Conservation (phyloP, 106 monocot genomes). For the Dactylorhiza incarnata region DNA sequence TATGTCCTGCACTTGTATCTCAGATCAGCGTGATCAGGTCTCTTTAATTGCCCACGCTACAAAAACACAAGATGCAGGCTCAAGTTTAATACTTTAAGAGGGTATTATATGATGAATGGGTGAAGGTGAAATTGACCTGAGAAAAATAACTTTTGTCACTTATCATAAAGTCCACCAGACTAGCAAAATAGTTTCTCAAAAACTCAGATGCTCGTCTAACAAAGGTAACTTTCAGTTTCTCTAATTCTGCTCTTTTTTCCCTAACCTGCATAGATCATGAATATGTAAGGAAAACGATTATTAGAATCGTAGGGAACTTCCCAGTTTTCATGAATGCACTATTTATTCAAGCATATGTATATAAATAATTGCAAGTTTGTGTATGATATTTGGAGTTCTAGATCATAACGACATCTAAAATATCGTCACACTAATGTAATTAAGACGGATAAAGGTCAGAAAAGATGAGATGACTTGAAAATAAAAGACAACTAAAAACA, state of each 20-base stretch:
- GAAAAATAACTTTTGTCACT: conserved; percentile 99
- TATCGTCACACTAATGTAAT: not conserved
- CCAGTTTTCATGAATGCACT: not conserved
- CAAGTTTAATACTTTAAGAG: not conserved
- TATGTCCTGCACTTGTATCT: conserved; percentile 98
- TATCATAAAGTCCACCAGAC: conserved; percentile 98
- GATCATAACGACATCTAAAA: not conserved
- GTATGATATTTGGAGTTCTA: not conserved
- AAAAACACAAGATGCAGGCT: conserved; percentile 14
- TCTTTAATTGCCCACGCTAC: conserved; percentile 92
- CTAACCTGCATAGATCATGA: conserved; percentile 44
- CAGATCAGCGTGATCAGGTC: conserved; percentile 97
- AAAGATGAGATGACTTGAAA: not conserved
- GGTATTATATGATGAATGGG: not conserved
- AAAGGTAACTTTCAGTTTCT: conserved; percentile 85
- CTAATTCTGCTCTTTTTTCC: conserved; percentile 80
- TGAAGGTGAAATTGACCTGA: conserved; percentile 46
- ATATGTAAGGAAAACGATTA: not conserved
- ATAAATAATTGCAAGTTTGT: too few species aligned
- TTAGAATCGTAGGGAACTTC: not conserved
- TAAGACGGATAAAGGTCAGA: not conserved
- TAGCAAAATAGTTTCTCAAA: conserved; percentile 87
- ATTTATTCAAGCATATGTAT: not conserved
- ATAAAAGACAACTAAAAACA: too few species aligned
- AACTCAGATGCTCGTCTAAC: conserved; percentile 89